Percentiles rank a stretch among this genome's conserved stretches.
Evolutionary conservation across 1,284 basidiomycete species (phyloP).

Genomic region (Irpex sp.): DNA sequence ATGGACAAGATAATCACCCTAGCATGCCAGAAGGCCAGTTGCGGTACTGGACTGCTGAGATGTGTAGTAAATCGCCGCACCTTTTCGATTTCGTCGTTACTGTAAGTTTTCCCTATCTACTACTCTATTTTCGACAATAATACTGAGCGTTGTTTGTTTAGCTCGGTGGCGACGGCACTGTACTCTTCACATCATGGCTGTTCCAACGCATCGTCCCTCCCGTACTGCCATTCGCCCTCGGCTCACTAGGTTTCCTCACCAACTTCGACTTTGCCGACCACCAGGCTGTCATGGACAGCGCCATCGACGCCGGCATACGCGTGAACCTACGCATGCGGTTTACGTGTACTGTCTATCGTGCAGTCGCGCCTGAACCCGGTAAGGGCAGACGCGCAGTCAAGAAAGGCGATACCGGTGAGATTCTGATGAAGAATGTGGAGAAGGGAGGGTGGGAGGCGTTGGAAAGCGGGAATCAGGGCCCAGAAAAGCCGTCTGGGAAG

Average conservation of each 20-base stretch:
- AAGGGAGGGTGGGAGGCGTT: conserved; percentile 92
- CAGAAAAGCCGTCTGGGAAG: conserved; percentile 50
- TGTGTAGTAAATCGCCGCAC: conserved; percentile 91
- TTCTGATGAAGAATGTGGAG: conserved; percentile 89
- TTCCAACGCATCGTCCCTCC: conserved; percentile 98
- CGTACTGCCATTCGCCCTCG: conserved; percentile 96
- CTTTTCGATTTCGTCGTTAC: conserved; percentile 98
- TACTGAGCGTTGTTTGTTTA: conserved; percentile 28
- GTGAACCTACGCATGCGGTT: conserved; percentile 99
- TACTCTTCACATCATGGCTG: conserved; percentile 98
- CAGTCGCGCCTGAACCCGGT: conserved; percentile 64
- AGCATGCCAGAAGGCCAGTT: conserved; percentile 73
- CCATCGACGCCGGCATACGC: conserved; percentile 90
- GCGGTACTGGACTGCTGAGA: conserved; percentile 95
- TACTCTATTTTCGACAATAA: conserved; percentile 10
- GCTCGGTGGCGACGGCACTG: conserved; percentile 98
- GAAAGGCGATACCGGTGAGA: conserved; percentile 89
- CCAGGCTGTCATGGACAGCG: conserved; percentile 84
- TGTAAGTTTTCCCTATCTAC: conserved; percentile 43
- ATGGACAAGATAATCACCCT: conserved; percentile 12
- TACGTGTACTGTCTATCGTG: conserved; percentile 96
- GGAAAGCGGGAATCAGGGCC: conserved; percentile 66
- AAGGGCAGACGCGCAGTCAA: conserved; percentile 82
- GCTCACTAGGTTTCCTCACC: conserved; percentile 96
- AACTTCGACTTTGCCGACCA: conserved; percentile 96